Percentiles rank a stretch among this genome's conserved stretches.
Evolutionary conservation across 768 basidiomycete genomes (phyloP).

Genomic region (Terana coerulea): DNA sequence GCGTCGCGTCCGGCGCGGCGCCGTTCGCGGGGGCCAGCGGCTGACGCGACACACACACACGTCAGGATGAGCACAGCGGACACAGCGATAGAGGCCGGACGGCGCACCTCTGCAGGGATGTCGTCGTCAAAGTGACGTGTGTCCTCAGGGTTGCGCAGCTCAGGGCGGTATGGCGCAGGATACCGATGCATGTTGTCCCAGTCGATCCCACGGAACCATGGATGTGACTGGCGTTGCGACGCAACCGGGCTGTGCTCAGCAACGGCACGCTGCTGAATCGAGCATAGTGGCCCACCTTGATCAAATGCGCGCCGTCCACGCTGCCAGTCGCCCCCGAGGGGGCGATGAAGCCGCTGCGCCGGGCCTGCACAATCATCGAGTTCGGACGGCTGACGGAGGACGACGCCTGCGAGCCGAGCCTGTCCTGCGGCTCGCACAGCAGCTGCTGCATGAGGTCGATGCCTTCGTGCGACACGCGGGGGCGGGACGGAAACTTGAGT

Average conservation of each 20-base stretch:
- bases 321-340: slow-evolving; percentile 43
- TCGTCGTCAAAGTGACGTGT: slow-evolving; percentile 95
- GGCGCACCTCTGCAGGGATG: slow-evolving; percentile 81
- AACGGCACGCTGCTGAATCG: slow-evolving; percentile 6
- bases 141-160: slow-evolving; percentile 77
- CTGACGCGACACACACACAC: slow-evolving; percentile 37
- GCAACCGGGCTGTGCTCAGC: slow-evolving; percentile 13
- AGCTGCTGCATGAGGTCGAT: slow-evolving; percentile 84
- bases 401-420: slow-evolving; percentile 74
- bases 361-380: slow-evolving; percentile 68
- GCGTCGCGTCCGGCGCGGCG: slow-evolving; percentile 75
- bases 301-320: slow-evolving; percentile 82
- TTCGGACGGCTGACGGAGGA: slow-evolving; percentile 72
- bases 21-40: slow-evolving; percentile 89
- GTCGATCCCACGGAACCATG: slow-evolving; percentile 90
- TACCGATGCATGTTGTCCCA: slow-evolving; percentile 83
- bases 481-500: slow-evolving; percentile 81
- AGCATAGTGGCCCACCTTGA: slow-evolving; percentile 57
- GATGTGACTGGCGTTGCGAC: slow-evolving; percentile 54
- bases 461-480: slow-evolving; percentile 82
- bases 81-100: not conserved
- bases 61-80: slow-evolving; percentile 5
- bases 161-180: slow-evolving; percentile 86
- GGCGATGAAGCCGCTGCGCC: slow-evolving; percentile 70
- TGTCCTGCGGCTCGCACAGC: slow-evolving; percentile 94